Conservation (phyloP, 225 moss, liverwort and hornwort species). For the Thuidium tamariscinum region DNA sequence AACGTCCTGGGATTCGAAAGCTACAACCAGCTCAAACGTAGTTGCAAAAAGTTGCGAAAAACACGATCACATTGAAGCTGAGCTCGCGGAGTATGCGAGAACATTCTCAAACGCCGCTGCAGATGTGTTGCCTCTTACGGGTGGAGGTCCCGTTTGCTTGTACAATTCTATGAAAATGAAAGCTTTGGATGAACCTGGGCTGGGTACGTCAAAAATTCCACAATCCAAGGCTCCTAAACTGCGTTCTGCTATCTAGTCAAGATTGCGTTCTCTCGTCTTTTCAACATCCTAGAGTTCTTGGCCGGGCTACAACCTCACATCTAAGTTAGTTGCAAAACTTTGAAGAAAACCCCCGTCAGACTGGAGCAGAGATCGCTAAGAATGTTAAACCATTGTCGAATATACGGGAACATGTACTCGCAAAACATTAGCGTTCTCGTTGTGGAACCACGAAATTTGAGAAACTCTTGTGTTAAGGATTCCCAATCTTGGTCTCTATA, state of each 20-base stretch:
- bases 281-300: background rate
- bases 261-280: too few relatives aligned
- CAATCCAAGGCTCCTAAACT: too few relatives aligned
- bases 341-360: background rate
- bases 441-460: background rate
- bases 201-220: background rate
- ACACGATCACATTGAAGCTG: background rate
- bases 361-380: background rate
- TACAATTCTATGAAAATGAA: background rate
- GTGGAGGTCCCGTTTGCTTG: background rate
- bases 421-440: background rate
- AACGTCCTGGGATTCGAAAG: background rate
- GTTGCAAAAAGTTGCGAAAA: background rate
- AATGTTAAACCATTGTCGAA: background rate
- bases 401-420: too few relatives aligned
- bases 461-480: too few relatives aligned
- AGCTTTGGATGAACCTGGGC: background rate
- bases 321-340: too few relatives aligned
- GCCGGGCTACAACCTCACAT: background rate
- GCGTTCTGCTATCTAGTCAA: background rate
- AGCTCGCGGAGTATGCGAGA: background rate
- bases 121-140: background rate
- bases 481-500: too few relatives aligned
- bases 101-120: background rate
- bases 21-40: background rate